Evolutionary conservation across 257 asterid species (phyloP).

Genomic region (Solanum dulcamara): DNA sequence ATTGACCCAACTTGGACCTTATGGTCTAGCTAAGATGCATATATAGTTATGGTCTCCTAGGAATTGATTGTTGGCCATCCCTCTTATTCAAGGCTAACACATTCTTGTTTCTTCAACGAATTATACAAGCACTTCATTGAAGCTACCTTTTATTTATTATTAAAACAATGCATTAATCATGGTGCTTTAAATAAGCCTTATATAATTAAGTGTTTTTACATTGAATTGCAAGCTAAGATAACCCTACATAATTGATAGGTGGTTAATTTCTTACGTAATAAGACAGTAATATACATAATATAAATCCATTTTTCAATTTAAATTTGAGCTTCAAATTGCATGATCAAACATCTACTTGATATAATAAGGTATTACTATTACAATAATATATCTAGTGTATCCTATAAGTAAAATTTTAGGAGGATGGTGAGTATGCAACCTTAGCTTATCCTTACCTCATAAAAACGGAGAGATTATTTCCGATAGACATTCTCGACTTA

Average conservation of each 20-base stretch:
- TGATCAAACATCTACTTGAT: not conserved
- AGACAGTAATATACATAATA: not conserved
- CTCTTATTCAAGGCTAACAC: not conserved
- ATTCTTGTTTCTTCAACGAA: not conserved
- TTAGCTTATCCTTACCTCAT: not conserved
- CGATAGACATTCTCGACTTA: not conserved
- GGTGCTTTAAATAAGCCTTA: not conserved
- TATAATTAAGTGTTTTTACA: not conserved
- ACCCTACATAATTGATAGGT: not conserved
- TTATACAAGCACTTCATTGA: not conserved
- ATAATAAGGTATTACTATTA: not conserved
- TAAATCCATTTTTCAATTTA: not conserved
- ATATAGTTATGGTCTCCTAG: not conserved
- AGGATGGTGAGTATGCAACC: accelerated
- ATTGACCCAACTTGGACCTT: not conserved
- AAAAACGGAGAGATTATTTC: not conserved
- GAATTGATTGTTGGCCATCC: not conserved
- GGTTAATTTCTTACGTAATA: not conserved
- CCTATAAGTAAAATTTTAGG: not conserved
- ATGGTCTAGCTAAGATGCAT: not conserved
- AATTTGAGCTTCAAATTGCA: not conserved
- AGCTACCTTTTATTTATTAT: not conserved
- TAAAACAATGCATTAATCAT: not conserved
- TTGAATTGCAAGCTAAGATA: not conserved
- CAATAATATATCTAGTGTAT: no score